A percentile compares a stretch with the other conserved stretches of the same genome.
These are phyloP conservation scores for Oryza australiensis DNA, from an alignment of 176 grass and related monocot species.

Conservation along the genomic window DNA sequence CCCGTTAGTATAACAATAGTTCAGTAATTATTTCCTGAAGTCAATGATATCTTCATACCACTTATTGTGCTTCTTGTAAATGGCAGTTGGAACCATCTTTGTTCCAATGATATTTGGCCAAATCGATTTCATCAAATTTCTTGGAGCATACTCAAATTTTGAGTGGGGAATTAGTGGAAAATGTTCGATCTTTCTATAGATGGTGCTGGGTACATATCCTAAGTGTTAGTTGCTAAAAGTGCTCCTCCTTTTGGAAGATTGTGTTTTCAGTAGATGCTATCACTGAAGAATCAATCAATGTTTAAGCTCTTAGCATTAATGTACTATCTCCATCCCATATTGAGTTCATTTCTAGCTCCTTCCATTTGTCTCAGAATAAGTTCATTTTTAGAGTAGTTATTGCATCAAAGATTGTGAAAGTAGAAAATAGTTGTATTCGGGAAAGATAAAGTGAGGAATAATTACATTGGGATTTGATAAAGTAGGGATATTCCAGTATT, in stretches of 20 bases:
- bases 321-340: too few species aligned
- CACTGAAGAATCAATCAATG: neutral
- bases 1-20: too few species aligned
- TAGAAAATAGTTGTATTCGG: too few species aligned
- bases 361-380: too few species aligned
- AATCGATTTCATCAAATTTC: neutral
- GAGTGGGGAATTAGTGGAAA: neutral
- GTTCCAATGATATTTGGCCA: too few species aligned
- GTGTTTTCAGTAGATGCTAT: neutral
- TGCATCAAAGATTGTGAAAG: too few species aligned
- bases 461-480: too few species aligned
- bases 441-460: too few species aligned
- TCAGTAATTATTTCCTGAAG: too few species aligned
- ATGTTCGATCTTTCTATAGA: neutral
- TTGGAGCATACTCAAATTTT: neutral
- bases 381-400: too few species aligned
- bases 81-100: neutral
- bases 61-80: neutral
- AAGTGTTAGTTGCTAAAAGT: neutral
- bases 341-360: too few species aligned
- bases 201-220: neutral
- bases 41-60: neutral
- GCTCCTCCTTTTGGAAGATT: neutral
- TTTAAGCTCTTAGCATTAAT: neutral
- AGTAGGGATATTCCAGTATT: too few species aligned